Evolutionary conservation across 1,284 basidiomycete genomes (phyloP), one percentile per base, ranked within the genome.

Genomic region (Rhodotorula sp.): DNA sequence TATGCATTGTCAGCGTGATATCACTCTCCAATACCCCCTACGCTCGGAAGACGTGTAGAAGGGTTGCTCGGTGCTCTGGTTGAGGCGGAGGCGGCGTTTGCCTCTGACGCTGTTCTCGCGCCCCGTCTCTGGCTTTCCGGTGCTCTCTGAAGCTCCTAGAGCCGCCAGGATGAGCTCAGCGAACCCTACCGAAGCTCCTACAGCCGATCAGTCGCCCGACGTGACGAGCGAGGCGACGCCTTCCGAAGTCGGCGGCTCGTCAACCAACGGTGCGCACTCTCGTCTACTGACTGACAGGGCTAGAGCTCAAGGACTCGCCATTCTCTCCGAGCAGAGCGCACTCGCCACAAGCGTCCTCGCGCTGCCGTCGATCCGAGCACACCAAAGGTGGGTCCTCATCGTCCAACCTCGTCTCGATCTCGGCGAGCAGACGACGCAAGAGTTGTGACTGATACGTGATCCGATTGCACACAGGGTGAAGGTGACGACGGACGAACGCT

Each of bases 361-460:
- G 70, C 67, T 18, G 67, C 67, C 0, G 65, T 72, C 34, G 70
- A 72, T 23, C 70, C 70, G n/a, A 64, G 67, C 0, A 72, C 70
- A n/a, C 70, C 70, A 7, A 68, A 59, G 58, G 70, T 69, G n/a
- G 48, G 62, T 52, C 29, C 12, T 31, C 29, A 43, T 43, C 29
- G 14, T 48, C 52, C n/a, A 56, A 51, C 49, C 58, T 18, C 39
- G 39, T 12, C 39, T 43, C 39, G 39, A 43, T 43, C 39, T 43
- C 39, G 39, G 39, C 18, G 4, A 8, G 34, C 14, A 23, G 8
- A 21, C 16, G 5, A 12, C 39, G 29, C 20, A 20, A 20, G n/a
- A 34, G n/a, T 52, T 29, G 61, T 34, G n/a, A 34, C 23, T 49
- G 29, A 23, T 8, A 3, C 10, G 14, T 23, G 18, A 29, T 21